A percentile compares a stretch with the other conserved stretches of the same genome.
phyloP scores from a whole-genome alignment of 306 rosid genomes.

The Alnus glutinosa region DNA sequence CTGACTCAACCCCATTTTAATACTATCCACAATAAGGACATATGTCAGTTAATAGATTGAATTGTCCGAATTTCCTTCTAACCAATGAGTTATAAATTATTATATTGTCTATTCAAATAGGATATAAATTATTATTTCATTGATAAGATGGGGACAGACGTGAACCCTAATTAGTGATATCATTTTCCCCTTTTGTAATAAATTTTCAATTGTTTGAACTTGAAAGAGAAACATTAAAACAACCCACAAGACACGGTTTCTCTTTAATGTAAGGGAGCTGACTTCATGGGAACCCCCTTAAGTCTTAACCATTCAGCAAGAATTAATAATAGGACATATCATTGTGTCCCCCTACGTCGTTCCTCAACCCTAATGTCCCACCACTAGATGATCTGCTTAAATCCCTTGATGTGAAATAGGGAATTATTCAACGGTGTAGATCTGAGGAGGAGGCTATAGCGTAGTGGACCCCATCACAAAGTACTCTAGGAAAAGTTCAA shows the following conservation, averaged over 20 bases:
- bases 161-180: conserved; percentile 14
- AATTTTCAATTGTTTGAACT: neutral
- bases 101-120: too few species aligned
- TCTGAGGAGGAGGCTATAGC: neutral
- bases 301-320: conserved; percentile 16
- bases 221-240: neutral
- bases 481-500: conserved; percentile 19
- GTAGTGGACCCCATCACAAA: conserved; percentile 22
- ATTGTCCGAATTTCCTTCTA: too few species aligned
- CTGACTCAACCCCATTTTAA: too few species aligned
- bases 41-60: too few species aligned
- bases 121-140: neutral
- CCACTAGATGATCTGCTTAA: neutral
- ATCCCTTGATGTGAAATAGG: neutral
- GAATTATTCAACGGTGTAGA: conserved; percentile 6
- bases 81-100: too few species aligned
- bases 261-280: conserved; percentile 39
- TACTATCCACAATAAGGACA: too few species aligned
- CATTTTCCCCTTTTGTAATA: neutral
- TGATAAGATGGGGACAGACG: conserved; percentile 4
- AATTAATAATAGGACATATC: neutral
- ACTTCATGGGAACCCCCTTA: conserved; percentile 25
- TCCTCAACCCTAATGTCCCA: conserved; percentile 2
- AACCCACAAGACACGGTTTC: conserved; percentile 38
- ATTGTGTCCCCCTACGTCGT: neutral